These are phyloP conservation scores for Aspergillus flavus DNA, from an alignment of 2,329 filamentous ascomycete species.

Conservation along the genomic window DNA sequence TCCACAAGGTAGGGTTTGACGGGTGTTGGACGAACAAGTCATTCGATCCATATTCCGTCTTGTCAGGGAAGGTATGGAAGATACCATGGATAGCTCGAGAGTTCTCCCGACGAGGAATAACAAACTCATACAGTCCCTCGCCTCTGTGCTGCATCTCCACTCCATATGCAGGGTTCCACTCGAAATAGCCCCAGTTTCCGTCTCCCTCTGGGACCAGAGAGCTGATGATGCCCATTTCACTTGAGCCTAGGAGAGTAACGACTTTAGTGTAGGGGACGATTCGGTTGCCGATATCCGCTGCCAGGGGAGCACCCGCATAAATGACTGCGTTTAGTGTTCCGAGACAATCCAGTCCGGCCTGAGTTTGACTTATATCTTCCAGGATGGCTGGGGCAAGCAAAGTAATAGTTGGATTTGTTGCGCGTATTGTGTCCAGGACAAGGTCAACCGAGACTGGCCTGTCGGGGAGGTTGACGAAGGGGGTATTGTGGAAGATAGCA, in stretches of 20 bases:
- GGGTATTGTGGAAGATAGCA: neutral
- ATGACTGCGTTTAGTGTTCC: constrained; percentile 14
- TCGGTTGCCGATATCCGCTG: neutral
- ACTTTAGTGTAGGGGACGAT: neutral
- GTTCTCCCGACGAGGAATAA: constrained; percentile 12
- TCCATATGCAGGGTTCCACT: constrained; percentile 24
- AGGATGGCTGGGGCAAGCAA: constrained; percentile 22
- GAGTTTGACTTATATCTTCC: constrained; percentile 7
- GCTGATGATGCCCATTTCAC: constrained; percentile 14
- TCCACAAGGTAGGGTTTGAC: constrained; percentile 25
- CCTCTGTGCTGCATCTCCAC: constrained; percentile 7
- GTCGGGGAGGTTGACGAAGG: neutral
- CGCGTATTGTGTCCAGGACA: constrained; percentile 13
- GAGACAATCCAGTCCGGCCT: constrained; percentile 14
- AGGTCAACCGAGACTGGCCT: constrained; percentile 21
- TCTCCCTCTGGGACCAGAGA: constrained; percentile 11
- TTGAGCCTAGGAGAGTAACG: neutral
- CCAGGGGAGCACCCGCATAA: neutral
- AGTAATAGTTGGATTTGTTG: constrained; percentile 17
- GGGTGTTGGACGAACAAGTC: constrained; percentile 42
- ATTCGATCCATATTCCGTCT: constrained; percentile 20
- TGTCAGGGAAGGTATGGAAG: constrained; percentile 25
- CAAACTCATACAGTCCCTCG: constrained; percentile 22
- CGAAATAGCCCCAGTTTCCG: constrained; percentile 26
- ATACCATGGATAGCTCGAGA: constrained; percentile 11